These are phyloP conservation scores for Eremochloa ophiuroides DNA, from an alignment of 176 grass and related monocot genomes.

Conservation along the genomic window DNA sequence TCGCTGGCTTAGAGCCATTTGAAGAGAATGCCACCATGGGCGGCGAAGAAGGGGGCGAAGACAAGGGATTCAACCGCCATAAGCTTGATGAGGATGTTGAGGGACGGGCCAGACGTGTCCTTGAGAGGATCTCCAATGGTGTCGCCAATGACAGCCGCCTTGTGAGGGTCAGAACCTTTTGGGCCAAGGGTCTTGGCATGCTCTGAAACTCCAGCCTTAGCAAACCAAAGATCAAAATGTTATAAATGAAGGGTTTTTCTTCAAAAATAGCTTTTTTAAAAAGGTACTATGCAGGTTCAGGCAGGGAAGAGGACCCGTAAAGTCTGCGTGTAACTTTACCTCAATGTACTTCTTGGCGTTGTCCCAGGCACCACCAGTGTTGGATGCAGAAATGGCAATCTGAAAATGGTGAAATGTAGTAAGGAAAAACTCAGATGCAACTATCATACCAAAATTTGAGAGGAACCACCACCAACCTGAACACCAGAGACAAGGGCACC, in stretches of 20 bases:
- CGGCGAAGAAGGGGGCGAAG: slow-evolving; percentile 76
- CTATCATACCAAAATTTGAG: not conserved
- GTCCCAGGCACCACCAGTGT: slow-evolving; percentile 55
- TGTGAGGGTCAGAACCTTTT: slow-evolving; percentile 77
- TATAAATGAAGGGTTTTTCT: not conserved
- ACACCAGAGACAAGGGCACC: slow-evolving; percentile 84
- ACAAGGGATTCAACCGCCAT: slow-evolving; percentile 89
- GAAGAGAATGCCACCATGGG: slow-evolving; percentile 85
- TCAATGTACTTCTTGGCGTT: slow-evolving; percentile 54
- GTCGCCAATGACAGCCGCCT: slow-evolving; percentile 81
- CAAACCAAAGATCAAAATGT: slow-evolving; percentile 8
- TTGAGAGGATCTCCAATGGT: slow-evolving; percentile 84
- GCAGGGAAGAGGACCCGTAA: not conserved
- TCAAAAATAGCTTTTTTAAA: not conserved
- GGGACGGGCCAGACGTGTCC: slow-evolving; percentile 82
- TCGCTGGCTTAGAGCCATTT: slow-evolving; percentile 38
- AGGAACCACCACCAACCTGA: slow-evolving; percentile 46
- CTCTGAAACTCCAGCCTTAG: slow-evolving; percentile 82
- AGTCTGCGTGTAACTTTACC: slow-evolving; percentile 24
- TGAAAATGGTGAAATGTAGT: slow-evolving; percentile 12
- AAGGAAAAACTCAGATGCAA: not conserved
- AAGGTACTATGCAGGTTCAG: not conserved
- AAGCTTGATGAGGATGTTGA: slow-evolving; percentile 96
- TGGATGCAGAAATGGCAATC: slow-evolving; percentile 88
- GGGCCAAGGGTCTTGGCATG: slow-evolving; percentile 72